Conservation (phyloP, 2,329 filamentous ascomycete species). For the Emmonsia crescens region DNA sequence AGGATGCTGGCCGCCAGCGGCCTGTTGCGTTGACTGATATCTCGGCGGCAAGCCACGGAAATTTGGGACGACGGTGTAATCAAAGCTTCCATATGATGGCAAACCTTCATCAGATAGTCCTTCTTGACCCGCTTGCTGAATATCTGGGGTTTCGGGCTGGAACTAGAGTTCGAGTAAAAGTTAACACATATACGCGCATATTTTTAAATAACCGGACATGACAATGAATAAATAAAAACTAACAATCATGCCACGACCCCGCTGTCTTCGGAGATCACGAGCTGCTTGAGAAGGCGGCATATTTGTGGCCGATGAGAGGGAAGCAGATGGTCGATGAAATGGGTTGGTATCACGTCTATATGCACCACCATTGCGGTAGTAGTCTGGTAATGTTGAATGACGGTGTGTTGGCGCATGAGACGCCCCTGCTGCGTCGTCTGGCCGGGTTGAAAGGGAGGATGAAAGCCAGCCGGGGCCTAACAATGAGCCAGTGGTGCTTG, state of each 20-base stretch:
- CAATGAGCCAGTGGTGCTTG: background rate
- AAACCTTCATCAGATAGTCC: constrained; percentile 6
- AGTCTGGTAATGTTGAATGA: constrained; percentile 1
- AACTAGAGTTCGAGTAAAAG: constrained; percentile 7
- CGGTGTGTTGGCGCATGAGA: background rate
- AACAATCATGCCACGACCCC: constrained; percentile 13
- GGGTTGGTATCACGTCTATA: background rate
- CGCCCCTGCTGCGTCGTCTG: background rate
- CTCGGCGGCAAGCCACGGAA: constrained; percentile 6
- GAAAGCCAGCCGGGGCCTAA: background rate
- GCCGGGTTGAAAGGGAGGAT: background rate
- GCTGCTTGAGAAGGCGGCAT: constrained; percentile 6
- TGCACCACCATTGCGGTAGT: background rate
- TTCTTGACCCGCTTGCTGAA: constrained; percentile 3
- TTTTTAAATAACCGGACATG: background rate
- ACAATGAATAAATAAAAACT: constrained; percentile 1
- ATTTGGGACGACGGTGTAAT: constrained; percentile 8
- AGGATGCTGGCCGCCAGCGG: constrained; percentile 6
- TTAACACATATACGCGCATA: background rate
- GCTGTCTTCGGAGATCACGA: constrained; percentile 12
- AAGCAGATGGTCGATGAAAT: constrained; percentile 15
- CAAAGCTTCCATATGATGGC: constrained; percentile 11
- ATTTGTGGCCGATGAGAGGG: constrained; percentile 4
- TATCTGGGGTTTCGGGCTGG: constrained; percentile 7
- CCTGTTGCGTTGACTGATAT: constrained; percentile 8